Percentiles rank a stretch among this genome's conserved stretches.
Evolutionary conservation across 2,329 filamentous ascomycete species (phyloP).

Genomic region (Scedosporium minutisporum): DNA sequence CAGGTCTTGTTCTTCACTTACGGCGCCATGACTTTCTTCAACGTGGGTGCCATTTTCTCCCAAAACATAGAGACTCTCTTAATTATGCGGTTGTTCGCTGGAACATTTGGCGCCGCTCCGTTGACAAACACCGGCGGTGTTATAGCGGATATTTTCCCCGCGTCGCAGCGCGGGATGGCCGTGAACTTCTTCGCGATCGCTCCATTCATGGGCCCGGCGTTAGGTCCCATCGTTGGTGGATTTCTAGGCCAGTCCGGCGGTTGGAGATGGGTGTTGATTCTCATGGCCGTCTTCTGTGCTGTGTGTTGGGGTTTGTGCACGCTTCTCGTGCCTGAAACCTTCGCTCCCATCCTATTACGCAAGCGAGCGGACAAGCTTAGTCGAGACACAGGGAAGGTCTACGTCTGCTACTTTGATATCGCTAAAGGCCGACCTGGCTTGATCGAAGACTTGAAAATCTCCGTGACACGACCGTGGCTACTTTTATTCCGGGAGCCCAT

Average conservation of each 20-base stretch:
- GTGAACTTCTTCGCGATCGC: conserved; percentile 51
- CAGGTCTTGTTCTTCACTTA: conserved; percentile 52
- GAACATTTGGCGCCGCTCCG: conserved; percentile 52
- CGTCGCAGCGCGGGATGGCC: conserved; percentile 45
- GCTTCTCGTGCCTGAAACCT: conserved; percentile 48
- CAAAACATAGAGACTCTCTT: conserved; percentile 50
- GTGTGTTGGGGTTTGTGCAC: conserved; percentile 43
- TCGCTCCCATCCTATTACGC: conserved; percentile 45
- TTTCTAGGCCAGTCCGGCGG: conserved; percentile 51
- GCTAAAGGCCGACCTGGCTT: conserved; percentile 32
- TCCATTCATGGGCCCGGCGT: conserved; percentile 52
- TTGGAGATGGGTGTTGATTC: conserved; percentile 56
- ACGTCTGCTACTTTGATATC: conserved; percentile 38
- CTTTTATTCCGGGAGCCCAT: conserved; percentile 59
- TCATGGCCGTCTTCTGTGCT: conserved; percentile 53
- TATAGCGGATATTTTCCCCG: conserved; percentile 53
- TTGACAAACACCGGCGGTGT: conserved; percentile 54
- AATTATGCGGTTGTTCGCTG: conserved; percentile 58
- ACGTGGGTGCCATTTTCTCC: conserved; percentile 46
- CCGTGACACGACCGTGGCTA: conserved; percentile 52
- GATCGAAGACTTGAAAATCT: conserved; percentile 40
- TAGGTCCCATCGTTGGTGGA: conserved; percentile 52
- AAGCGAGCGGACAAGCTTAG: conserved; percentile 41
- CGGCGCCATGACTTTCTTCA: conserved; percentile 49
- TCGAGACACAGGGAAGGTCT: conserved; percentile 43